Conservation (phyloP, 306 rosid species). For the Cajanus cajan region DNA sequence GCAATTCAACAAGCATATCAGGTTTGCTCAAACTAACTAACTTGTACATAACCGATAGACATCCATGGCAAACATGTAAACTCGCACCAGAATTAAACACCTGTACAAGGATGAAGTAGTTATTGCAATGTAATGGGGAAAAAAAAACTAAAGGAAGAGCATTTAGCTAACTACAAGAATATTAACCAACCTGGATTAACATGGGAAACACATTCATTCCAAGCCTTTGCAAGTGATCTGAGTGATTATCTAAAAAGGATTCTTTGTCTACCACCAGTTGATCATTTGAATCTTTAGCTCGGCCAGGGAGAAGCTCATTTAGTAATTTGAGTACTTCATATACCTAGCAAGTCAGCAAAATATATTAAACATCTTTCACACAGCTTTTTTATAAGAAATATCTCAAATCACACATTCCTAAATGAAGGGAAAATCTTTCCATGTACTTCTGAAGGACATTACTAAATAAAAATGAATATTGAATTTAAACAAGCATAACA, state of each 20-base stretch:
- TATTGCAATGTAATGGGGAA: conserved; percentile 27
- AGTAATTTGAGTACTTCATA: conserved; percentile 84
- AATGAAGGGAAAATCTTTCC: not conserved
- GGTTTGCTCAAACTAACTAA: conserved; percentile 68
- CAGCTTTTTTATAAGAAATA: not conserved
- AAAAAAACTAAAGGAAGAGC: not conserved
- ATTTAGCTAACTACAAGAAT: conserved; percentile 27
- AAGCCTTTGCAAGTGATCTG: conserved; percentile 70
- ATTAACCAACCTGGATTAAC: conserved; percentile 74
- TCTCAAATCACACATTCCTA: conserved; percentile 2
- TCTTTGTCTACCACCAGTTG: conserved; percentile 57
- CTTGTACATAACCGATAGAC: conserved; percentile 80
- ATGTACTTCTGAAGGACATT: not conserved
- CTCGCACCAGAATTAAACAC: conserved; percentile 95
- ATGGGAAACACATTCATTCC: conserved; percentile 77
- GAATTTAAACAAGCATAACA: not conserved
- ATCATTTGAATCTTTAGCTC: conserved; percentile 54
- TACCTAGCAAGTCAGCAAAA: conserved; percentile 48
- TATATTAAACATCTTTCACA: not conserved
- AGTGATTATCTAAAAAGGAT: conserved; percentile 53
- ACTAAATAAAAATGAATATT: conserved; percentile 7
- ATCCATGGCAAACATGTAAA: conserved; percentile 77
- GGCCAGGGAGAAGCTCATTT: conserved; percentile 80
- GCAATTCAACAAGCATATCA: conserved; percentile 73
- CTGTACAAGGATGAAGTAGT: conserved; percentile 42